A percentile compares a stretch with the other conserved stretches of the same genome.
phyloP scores from a whole-genome alignment of 2,329 filamentous ascomycete species.

The Aureobasidium leucospermi region DNA sequence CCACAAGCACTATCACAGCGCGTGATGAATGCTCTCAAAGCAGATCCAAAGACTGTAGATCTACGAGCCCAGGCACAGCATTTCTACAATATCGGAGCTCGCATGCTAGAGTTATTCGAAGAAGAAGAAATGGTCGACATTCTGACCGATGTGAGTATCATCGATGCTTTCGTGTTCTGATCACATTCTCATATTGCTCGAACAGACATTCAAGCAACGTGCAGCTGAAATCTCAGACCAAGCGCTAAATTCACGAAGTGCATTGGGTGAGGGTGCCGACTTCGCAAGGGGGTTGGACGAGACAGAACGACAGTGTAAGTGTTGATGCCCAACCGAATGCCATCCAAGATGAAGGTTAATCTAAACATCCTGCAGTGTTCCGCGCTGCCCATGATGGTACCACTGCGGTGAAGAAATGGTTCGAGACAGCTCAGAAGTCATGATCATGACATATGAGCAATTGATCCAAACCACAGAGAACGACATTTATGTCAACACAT shows the following conservation, averaged over 20 bases:
- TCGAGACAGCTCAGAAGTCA: slow-evolving; percentile 20
- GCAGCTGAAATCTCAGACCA: slow-evolving; percentile 81
- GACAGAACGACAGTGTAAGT: slow-evolving; percentile 64
- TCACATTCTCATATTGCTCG: neutral
- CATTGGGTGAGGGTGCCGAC: slow-evolving; percentile 54
- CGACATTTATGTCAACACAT: neutral
- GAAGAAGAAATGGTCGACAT: slow-evolving; percentile 71
- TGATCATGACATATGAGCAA: neutral
- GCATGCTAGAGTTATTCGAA: slow-evolving; percentile 85
- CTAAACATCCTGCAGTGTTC: slow-evolving; percentile 32
- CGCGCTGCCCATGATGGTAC: slow-evolving; percentile 42
- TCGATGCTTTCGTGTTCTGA: neutral
- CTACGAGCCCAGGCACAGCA: slow-evolving; percentile 75
- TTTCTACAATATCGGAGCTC: slow-evolving; percentile 78
- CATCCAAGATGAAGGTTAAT: neutral
- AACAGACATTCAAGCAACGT: slow-evolving; percentile 70
- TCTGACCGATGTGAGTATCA: slow-evolving; percentile 34
- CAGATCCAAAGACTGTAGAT: slow-evolving; percentile 79
- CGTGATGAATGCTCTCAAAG: slow-evolving; percentile 83
- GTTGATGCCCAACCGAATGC: neutral
- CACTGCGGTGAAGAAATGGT: slow-evolving; percentile 39
- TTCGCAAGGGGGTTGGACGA: slow-evolving; percentile 86
- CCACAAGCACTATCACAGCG: slow-evolving; percentile 68
- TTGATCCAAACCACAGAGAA: neutral
- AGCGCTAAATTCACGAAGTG: slow-evolving; percentile 66